These are phyloP conservation scores for Boletus rufocinnamomeus DNA, from an alignment of 768 basidiomycete genomes.

Conservation along the genomic window DNA sequence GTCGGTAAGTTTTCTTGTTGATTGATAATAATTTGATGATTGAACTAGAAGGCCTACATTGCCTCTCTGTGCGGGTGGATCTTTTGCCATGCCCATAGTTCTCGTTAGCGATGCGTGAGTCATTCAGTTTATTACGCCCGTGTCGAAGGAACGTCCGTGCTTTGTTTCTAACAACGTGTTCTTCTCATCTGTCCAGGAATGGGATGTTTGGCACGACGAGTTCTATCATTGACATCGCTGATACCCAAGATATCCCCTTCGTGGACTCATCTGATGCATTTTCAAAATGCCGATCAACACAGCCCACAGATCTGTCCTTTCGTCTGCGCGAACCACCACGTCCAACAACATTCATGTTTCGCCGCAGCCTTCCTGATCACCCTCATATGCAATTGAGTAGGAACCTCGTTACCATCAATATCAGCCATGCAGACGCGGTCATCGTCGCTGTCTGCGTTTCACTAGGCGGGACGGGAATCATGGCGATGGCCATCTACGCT, in stretches of 20 bases:
- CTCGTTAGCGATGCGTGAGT: constrained; percentile 47
- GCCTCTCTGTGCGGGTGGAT: background rate
- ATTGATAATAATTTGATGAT: background rate
- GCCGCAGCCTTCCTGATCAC: background rate
- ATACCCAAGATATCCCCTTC: constrained; percentile 7
- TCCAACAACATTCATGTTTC: background rate
- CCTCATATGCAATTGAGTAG: constrained; percentile 9
- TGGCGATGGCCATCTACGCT: constrained; percentile 14
- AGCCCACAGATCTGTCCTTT: background rate
- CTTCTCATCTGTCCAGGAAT: constrained; percentile 32
- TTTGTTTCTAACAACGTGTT: constrained; percentile 4
- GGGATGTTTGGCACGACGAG: constrained; percentile 35
- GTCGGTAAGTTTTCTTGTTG: constrained; percentile 37
- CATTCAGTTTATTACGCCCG: background rate
- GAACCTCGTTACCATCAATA: background rate
- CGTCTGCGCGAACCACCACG: background rate
- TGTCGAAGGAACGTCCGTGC: background rate
- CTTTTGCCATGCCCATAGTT: constrained; percentile 26
- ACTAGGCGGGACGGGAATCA: constrained; percentile 22
- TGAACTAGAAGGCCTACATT: background rate
- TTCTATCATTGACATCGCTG: constrained; percentile 1
- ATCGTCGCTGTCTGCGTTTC: constrained; percentile 26
- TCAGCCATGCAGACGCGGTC: constrained; percentile 7
- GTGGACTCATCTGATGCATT: background rate
- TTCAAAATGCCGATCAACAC: constrained; percentile 15